A percentile compares a stretch with the other conserved stretches of the same genome.
These are phyloP conservation scores for Coemansia interrupta DNA, from an alignment of 192 early-diverging fungal species.

Conservation along the genomic window DNA sequence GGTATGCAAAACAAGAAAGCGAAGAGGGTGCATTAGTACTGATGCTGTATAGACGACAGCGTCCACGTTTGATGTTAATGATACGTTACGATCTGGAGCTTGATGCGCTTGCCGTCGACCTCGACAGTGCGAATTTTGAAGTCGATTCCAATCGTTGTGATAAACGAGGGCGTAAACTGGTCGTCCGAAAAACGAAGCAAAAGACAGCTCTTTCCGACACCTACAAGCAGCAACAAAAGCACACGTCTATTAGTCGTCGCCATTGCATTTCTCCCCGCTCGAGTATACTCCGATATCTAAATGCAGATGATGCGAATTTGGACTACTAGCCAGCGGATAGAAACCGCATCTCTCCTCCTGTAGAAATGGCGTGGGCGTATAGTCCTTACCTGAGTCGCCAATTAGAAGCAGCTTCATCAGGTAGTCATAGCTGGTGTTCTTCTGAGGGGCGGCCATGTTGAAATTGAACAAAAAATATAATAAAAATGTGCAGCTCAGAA, in stretches of 20 bases:
- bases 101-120: slow-evolving; percentile 97
- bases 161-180: slow-evolving; percentile 98
- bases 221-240: slow-evolving; percentile 12
- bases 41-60: not conserved
- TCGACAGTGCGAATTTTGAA: slow-evolving; percentile 99
- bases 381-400: slow-evolving; percentile 88
- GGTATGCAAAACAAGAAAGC: not conserved
- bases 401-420: slow-evolving; percentile 98
- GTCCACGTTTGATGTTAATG: not conserved
- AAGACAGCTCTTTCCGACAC: slow-evolving; percentile 88
- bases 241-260: not conserved
- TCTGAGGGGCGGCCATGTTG: slow-evolving; percentile 54
- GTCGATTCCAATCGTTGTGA: slow-evolving; percentile 99
- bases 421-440: slow-evolving; percentile 97
- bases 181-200: slow-evolving; percentile 98
- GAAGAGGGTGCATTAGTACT: not conserved
- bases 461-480: not conserved
- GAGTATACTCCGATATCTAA: too few species aligned
- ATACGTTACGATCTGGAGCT: slow-evolving; percentile 80
- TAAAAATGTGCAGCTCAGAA: not conserved
- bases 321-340: too few species aligned
- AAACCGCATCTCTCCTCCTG: not conserved
- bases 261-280: too few species aligned
- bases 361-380: not conserved
- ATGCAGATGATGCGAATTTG: too few species aligned